A percentile compares a stretch with the other conserved stretches of the same genome.
phyloP scores from a whole-genome alignment of 768 basidiomycete genomes.

The Plicaturopsis crispa region DNA sequence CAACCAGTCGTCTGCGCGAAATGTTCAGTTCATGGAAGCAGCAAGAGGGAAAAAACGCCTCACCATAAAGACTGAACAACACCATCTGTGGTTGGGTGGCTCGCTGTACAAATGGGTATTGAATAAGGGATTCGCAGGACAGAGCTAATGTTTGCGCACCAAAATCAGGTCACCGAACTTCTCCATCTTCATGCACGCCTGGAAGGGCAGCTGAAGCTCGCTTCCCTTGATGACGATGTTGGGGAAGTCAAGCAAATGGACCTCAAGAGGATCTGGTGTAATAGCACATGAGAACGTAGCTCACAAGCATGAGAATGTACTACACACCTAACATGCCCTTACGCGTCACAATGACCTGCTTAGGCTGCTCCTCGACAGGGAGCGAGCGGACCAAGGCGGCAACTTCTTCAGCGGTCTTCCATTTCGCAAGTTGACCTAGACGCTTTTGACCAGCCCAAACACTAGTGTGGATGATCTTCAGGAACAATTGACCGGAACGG shows the following conservation, averaged over 20 bases:
- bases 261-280: constrained; percentile 79
- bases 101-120: constrained; percentile 40
- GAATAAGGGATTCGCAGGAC: no score
- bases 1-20: constrained; percentile 82
- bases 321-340: constrained; percentile 96
- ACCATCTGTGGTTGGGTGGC: constrained; percentile 99
- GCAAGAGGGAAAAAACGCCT: constrained; percentile 8
- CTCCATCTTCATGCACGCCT: constrained; percentile 99
- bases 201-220: constrained; percentile 97
- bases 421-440: constrained; percentile 97
- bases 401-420: constrained; percentile 99
- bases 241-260: constrained; percentile 98
- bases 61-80: constrained; percentile 91
- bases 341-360: constrained; percentile 98
- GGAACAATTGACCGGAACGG: constrained; percentile 93
- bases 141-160: no score
- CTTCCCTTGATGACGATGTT: constrained; percentile 99
- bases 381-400: constrained; percentile 94
- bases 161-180: constrained; percentile 98
- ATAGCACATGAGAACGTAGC: constrained; percentile 1
- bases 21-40: constrained; percentile 5
- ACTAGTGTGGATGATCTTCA: constrained; percentile 99
- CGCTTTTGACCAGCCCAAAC: constrained; percentile 99
- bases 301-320: not conserved
- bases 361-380: constrained; percentile 99